Evolutionary conservation across 2,329 filamentous ascomycete genomes (phyloP).

Genomic region (Hypoxylon rubiginosum): DNA sequence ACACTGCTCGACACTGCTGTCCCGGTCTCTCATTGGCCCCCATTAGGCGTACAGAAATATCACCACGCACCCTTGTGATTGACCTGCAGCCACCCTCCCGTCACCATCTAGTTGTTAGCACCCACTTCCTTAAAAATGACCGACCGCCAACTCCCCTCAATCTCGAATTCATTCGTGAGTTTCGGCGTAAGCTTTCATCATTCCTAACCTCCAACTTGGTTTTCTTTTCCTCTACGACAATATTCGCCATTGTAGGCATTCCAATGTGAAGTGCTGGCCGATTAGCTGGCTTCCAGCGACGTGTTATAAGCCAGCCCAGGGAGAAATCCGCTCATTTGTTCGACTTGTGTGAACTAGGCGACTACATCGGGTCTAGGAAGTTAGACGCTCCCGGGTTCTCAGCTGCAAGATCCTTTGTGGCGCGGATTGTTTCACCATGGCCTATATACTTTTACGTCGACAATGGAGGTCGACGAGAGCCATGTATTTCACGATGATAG

Average conservation of each 20-base stretch:
- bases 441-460: slow-evolving; percentile 70
- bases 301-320: slow-evolving; percentile 23
- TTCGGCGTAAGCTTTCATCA: slow-evolving; percentile 44
- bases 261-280: slow-evolving; percentile 44
- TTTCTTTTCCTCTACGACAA: slow-evolving; percentile 23
- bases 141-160: slow-evolving; percentile 38
- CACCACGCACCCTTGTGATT: slow-evolving; percentile 51
- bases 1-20: slow-evolving; percentile 43
- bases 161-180: slow-evolving; percentile 38
- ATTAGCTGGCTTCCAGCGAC: slow-evolving; percentile 40
- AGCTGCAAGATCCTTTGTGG: slow-evolving; percentile 32
- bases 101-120: slow-evolving; percentile 29
- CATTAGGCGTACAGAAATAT: slow-evolving; percentile 40
- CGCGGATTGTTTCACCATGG: slow-evolving; percentile 51
- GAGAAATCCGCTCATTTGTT: slow-evolving; percentile 32
- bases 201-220: slow-evolving; percentile 30
- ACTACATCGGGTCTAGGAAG: slow-evolving; percentile 15
- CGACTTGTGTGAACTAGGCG: slow-evolving; percentile 21
- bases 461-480: slow-evolving; percentile 69
- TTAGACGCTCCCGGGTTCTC: slow-evolving; percentile 23
- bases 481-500: slow-evolving; percentile 73
- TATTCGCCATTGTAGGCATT: slow-evolving; percentile 34
- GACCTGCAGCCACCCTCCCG: slow-evolving; percentile 49
- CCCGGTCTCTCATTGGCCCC: slow-evolving; percentile 48
- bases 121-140: slow-evolving; percentile 43